These are phyloP conservation scores for Cicer bijugum DNA, from an alignment of 306 rosid species.

Conservation along the genomic window DNA sequence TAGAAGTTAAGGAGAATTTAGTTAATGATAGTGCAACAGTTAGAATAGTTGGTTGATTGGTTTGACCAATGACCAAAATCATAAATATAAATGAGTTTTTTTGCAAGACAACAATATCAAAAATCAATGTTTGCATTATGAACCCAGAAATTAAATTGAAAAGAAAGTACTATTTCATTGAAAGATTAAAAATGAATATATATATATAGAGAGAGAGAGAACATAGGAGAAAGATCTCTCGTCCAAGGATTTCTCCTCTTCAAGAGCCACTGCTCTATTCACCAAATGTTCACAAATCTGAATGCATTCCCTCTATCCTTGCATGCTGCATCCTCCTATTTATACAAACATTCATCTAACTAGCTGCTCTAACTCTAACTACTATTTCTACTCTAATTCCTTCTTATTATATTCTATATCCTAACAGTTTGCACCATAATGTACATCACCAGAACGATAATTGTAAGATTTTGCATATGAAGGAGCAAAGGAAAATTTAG, in stretches of 20 bases:
- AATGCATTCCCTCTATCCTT: conserved; percentile 6
- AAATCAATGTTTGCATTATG: not conserved
- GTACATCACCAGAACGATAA: conserved; percentile 2
- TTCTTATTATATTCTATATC: not conserved
- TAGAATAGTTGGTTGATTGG: not conserved
- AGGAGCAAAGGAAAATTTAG: conserved; percentile 24
- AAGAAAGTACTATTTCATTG: not conserved
- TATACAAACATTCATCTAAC: not conserved
- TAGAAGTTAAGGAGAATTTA: not conserved
- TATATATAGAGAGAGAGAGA: too few relatives aligned
- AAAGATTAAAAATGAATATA: not conserved
- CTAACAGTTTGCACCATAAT: conserved; percentile 24
- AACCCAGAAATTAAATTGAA: not conserved
- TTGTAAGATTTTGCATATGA: conserved; percentile 20
- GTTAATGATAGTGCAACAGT: not conserved
- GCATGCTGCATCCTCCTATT: not conserved
- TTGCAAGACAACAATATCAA: conserved; percentile 5
- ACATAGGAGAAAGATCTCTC: not conserved
- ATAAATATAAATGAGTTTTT: conserved; percentile 4
- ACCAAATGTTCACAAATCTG: not conserved
- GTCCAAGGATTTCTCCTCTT: not conserved
- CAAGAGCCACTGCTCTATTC: not conserved
- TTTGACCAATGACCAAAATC: conserved; percentile 4
- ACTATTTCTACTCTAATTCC: not conserved
- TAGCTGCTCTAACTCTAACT: not conserved